Evolutionary conservation across 176 grass and related monocot genomes (phyloP).

Genomic region (Hsuehochloa calcarea): DNA sequence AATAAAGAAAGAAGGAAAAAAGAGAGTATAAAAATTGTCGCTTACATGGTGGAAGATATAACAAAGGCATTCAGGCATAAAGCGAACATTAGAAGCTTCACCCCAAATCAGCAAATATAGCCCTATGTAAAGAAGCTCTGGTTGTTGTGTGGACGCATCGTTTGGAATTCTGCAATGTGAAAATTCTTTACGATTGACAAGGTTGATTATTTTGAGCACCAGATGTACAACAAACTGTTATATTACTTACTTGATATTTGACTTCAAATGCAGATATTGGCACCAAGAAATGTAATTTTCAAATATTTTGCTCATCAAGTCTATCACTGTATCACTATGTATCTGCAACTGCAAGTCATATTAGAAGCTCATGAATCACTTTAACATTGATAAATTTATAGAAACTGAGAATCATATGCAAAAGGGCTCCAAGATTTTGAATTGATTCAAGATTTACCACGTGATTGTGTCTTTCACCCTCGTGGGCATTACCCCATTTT

Average conservation of each 20-base stretch:
- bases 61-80: conserved; percentile 98
- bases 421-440: conserved; percentile 5
- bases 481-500: background rate
- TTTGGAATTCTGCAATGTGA: conserved; percentile 36
- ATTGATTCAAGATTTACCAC: conserved; percentile 31
- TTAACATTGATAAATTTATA: background rate
- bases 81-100: conserved; percentile 97
- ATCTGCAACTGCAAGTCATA: conserved; percentile 68
- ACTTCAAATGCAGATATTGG: conserved; percentile 61
- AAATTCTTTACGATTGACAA: background rate
- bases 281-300: conserved; percentile 87
- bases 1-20: background rate
- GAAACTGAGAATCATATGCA: background rate
- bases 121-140: conserved; percentile 82
- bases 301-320: conserved; percentile 67
- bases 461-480: conserved; percentile 3
- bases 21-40: background rate
- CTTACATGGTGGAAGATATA: conserved; percentile 98
- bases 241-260: conserved; percentile 52
- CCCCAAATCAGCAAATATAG: conserved; percentile 97
- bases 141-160: conserved; percentile 49
- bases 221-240: conserved; percentile 18
- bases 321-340: conserved; percentile 31
- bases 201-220: background rate
- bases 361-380: background rate